Conservation (phyloP, 2,329 filamentous ascomycete genomes). For the Fusarium metavorans region DNA sequence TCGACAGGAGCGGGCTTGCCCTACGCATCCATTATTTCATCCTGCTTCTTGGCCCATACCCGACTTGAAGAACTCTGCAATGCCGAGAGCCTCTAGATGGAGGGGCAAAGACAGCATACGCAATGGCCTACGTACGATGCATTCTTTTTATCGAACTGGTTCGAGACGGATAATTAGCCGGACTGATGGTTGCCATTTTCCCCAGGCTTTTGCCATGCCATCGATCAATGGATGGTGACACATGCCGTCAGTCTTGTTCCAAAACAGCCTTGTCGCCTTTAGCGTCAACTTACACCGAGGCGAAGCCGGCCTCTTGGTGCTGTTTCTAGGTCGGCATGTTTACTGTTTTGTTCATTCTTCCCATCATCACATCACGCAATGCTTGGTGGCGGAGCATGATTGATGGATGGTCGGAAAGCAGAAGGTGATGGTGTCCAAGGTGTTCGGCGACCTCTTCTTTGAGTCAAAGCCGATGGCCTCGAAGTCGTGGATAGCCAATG, state of each 20-base stretch:
- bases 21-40: not conserved
- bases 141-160: conserved; percentile 16
- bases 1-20: conserved; percentile 1
- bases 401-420: conserved; percentile 14
- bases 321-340: conserved; percentile 27
- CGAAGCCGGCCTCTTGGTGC: not conserved
- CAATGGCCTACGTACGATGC: conserved; percentile 29
- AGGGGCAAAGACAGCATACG: conserved; percentile 13
- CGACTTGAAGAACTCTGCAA: not conserved
- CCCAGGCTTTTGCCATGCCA: conserved; percentile 11
- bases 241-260: conserved; percentile 19
- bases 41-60: not conserved
- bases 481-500: not conserved
- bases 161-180: not conserved
- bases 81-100: conserved; percentile 1
- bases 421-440: not conserved
- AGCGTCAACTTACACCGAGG: conserved; percentile 5
- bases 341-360: conserved; percentile 17
- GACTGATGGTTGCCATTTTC: not conserved
- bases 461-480: not conserved
- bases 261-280: conserved; percentile 1
- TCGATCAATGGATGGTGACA: not conserved
- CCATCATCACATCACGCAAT: conserved; percentile 4
- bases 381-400: conserved; percentile 20
- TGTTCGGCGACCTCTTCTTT: conserved; percentile 4